These are phyloP conservation scores for Wickerhamiella nectarea DNA, from an alignment of 805 yeast genomes.

Conservation along the genomic window DNA sequence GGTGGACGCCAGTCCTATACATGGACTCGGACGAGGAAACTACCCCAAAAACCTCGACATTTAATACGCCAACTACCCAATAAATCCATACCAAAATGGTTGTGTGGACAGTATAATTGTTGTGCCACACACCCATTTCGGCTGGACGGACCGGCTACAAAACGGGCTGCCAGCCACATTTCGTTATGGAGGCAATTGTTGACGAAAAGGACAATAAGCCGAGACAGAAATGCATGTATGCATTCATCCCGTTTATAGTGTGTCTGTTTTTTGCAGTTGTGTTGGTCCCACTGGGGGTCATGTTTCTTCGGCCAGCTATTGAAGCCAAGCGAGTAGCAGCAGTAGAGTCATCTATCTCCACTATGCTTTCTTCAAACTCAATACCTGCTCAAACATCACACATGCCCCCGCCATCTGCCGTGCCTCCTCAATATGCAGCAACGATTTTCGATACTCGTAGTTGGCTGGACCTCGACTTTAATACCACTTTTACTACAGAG, in stretches of 20 bases:
- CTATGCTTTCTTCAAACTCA: too few relatives aligned
- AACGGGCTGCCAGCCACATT: neutral
- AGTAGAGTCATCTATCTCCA: too few relatives aligned
- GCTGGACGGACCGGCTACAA: neutral
- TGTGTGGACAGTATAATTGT: too few relatives aligned
- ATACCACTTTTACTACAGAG: slow-evolving; percentile 25
- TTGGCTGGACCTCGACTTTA: slow-evolving; percentile 27
- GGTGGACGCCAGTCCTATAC: too few relatives aligned
- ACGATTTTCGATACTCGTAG: slow-evolving; percentile 21
- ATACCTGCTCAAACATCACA: too few relatives aligned
- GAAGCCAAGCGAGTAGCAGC: neutral
- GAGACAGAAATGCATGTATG: neutral
- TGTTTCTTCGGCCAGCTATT: neutral
- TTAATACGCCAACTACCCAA: too few relatives aligned
- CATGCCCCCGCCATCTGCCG: too few relatives aligned
- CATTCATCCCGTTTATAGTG: slow-evolving; percentile 2
- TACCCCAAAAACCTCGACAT: too few relatives aligned
- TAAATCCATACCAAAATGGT: too few relatives aligned
- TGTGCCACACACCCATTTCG: too few relatives aligned
- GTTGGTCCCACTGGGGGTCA: slow-evolving; percentile 5
- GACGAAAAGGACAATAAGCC: slow-evolving; percentile 7
- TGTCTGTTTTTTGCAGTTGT: slow-evolving; percentile 2
- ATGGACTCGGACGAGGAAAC: too few relatives aligned
- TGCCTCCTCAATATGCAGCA: too few relatives aligned
- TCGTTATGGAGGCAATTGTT: neutral